Percentiles rank a stretch among this genome's conserved stretches.
These are phyloP conservation scores for Macrolepiota albuminosa DNA, from an alignment of 768 basidiomycete species.

Conservation along the genomic window DNA sequence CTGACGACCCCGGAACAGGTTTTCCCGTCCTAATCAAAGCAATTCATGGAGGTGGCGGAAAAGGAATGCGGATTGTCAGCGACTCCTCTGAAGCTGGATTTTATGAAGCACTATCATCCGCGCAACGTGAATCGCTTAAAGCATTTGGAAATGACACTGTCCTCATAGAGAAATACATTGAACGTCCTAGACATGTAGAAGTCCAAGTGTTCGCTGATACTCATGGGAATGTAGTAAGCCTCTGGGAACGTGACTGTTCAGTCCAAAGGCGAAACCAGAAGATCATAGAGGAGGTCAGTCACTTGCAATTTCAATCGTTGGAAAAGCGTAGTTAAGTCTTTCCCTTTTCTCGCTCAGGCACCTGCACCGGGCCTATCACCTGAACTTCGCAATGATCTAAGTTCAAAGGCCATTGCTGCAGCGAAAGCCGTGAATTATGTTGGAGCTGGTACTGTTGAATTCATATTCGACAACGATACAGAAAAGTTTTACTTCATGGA, in stretches of 20 bases:
- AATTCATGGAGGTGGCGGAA: constrained; percentile 93
- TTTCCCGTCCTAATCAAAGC: constrained; percentile 96
- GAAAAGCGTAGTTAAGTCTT: neutral
- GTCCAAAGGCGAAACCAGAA: constrained; percentile 93
- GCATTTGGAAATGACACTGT: constrained; percentile 86
- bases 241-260: constrained; percentile 95
- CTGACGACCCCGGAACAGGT: constrained; percentile 31
- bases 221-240: constrained; percentile 74
- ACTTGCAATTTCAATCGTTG: neutral
- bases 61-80: constrained; percentile 85
- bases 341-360: constrained; percentile 44
- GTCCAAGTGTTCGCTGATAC: constrained; percentile 92
- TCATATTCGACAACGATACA: constrained; percentile 93
- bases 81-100: constrained; percentile 60
- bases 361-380: constrained; percentile 85
- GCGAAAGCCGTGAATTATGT: constrained; percentile 89
- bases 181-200: constrained; percentile 85
- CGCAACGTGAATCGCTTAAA: constrained; percentile 84
- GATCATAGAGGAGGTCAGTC: constrained; percentile 80
- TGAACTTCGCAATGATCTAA: constrained; percentile 75
- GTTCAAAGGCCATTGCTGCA: constrained; percentile 87
- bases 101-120: constrained; percentile 75
- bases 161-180: constrained; percentile 85
- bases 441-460: constrained; percentile 93
- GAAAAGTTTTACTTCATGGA: constrained; percentile 93